Conservation (phyloP, 805 yeast species). For the Candida boleticola region DNA sequence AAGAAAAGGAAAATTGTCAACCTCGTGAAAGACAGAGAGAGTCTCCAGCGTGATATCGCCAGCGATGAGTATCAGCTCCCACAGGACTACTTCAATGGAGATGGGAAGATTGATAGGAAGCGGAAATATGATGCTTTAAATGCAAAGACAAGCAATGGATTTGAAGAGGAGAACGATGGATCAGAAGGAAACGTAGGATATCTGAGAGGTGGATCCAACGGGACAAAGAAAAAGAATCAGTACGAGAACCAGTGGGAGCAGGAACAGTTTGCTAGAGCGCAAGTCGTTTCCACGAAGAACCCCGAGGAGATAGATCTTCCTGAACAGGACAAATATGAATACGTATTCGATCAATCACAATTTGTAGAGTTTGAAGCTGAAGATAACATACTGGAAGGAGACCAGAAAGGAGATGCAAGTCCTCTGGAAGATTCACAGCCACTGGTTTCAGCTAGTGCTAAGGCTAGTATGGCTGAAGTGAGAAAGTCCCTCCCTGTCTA, state of each 20-base stretch:
- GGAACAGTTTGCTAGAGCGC: slow-evolving; percentile 47
- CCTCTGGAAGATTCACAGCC: neutral
- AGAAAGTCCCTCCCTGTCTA: slow-evolving; percentile 76
- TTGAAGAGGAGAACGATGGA: slow-evolving; percentile 10
- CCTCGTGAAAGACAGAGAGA: slow-evolving; percentile 21
- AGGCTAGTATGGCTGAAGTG: slow-evolving; percentile 41
- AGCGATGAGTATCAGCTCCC: slow-evolving; percentile 48
- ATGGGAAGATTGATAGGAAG: slow-evolving; percentile 52
- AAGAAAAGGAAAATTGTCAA: slow-evolving; percentile 17
- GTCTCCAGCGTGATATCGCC: slow-evolving; percentile 3
- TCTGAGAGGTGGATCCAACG: no score
- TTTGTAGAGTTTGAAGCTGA: slow-evolving; percentile 24
- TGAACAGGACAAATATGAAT: slow-evolving; percentile 57
- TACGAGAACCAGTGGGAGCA: slow-evolving; percentile 50
- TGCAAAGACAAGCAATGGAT: slow-evolving; percentile 25
- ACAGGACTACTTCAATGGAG: slow-evolving; percentile 51
- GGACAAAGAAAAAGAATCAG: slow-evolving; percentile 15
- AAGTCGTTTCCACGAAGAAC: slow-evolving; percentile 23
- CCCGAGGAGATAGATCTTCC: slow-evolving; percentile 44
- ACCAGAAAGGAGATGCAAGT: slow-evolving; percentile 6
- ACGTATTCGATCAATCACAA: slow-evolving; percentile 70
- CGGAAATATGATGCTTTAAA: slow-evolving; percentile 53
- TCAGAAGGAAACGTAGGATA: no score
- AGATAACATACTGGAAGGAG: slow-evolving; percentile 13
- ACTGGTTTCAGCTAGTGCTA: neutral